Percentiles rank a stretch among this genome's conserved stretches.
Conservation (phyloP, 768 basidiomycete species). For the Leccinellum luteum region DNA sequence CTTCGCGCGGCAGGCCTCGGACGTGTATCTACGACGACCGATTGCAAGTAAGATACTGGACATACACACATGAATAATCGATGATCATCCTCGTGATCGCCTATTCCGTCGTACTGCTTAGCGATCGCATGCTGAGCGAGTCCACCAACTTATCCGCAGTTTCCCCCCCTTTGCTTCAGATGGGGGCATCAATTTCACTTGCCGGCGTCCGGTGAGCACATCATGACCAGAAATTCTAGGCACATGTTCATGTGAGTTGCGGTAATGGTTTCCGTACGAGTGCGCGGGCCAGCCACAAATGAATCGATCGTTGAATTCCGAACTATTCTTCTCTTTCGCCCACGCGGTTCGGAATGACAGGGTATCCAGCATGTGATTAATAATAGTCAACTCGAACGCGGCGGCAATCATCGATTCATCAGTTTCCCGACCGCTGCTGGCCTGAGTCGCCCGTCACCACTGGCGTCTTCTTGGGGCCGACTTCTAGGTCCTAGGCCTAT, state of each 20-base stretch:
- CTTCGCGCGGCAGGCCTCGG: slow-evolving; percentile 34
- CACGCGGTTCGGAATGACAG: background rate
- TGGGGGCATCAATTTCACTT: background rate
- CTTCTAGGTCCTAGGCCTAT: background rate
- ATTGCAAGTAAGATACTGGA: slow-evolving; percentile 16
- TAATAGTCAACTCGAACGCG: background rate
- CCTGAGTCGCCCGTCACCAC: too few species aligned
- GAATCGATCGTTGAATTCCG: background rate
- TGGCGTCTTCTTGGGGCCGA: background rate
- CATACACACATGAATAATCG: slow-evolving; percentile 21
- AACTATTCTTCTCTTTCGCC: background rate
- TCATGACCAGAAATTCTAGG: slow-evolving; percentile 25
- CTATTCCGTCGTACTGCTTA: background rate
- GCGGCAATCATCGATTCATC: background rate
- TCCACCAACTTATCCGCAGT: slow-evolving; percentile 14
- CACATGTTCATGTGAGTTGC: slow-evolving; percentile 9
- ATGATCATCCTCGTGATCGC: slow-evolving; percentile 27
- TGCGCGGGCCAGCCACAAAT: too few species aligned
- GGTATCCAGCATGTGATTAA: too few species aligned
- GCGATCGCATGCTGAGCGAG: background rate
- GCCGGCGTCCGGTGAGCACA: slow-evolving; percentile 11
- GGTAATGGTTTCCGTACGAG: background rate
- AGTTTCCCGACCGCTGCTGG: background rate
- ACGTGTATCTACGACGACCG: slow-evolving; percentile 38
- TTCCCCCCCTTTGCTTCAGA: background rate